Conservation (phyloP, 176 grass and related monocot species). For the Panicum miliaceum region DNA sequence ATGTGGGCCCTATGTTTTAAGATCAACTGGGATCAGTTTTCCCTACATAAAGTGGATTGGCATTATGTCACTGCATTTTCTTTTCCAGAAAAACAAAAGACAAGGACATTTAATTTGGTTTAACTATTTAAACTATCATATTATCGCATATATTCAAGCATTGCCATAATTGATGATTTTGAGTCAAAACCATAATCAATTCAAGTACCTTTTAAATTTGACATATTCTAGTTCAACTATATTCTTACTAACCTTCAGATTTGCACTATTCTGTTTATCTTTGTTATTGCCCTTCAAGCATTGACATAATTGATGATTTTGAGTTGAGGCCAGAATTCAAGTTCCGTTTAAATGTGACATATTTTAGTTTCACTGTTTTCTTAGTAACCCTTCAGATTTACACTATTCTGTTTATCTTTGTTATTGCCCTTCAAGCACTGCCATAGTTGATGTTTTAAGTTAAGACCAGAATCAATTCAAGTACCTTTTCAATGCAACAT, state of each 20-base stretch:
- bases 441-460: background rate
- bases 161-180: conserved; percentile 6
- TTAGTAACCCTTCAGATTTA: background rate
- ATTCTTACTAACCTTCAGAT: background rate
- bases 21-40: background rate
- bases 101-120: background rate
- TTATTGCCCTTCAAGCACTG: background rate
- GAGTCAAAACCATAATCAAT: background rate
- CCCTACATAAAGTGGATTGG: background rate
- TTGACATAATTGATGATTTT: conserved; percentile 4
- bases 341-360: conserved; percentile 13
- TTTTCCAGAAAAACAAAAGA: background rate
- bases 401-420: background rate
- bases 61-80: background rate
- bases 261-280: background rate
- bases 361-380: conserved; percentile 32
- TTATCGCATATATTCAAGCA: background rate
- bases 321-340: background rate
- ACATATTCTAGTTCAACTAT: too few species aligned
- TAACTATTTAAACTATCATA: conserved; percentile 10
- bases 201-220: conserved; percentile 12
- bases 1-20: background rate
- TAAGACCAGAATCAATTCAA: background rate
- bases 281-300: background rate
- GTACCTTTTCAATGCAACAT: conserved; percentile 5